Evolutionary conservation across 805 yeast genomes (phyloP), one percentile per base, ranked within the genome.

Genomic region (Candida chilensis): DNA sequence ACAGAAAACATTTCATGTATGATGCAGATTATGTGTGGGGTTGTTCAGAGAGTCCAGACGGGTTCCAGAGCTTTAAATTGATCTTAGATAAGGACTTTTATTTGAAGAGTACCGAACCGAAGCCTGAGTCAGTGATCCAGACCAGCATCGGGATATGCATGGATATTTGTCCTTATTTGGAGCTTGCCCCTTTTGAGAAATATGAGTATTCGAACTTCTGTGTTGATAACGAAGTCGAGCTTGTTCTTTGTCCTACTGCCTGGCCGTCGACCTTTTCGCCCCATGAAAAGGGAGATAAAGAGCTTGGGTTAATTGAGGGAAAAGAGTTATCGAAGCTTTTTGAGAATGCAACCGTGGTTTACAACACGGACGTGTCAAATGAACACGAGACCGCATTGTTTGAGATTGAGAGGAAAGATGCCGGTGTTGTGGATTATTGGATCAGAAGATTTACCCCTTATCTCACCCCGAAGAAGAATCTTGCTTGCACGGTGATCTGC

Each of bases 111-210:
- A n/a, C n/a, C n/a, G n/a, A n/a, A n/a, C n/a, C n/a, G n/a, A n/a
- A n/a, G n/a, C 9, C 35, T 42, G 3, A 26, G 45, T 14, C 42
- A n/a, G 40, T 71, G 5, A 65, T n/a, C n/a, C n/a, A 50, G 20
- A 57, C 80, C 2, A 66, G 77, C 20, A 62, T 88, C 32, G 97
- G 96, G 0, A 86, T 88, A 5, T 88, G 97, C 49, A 88, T 88
- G 96, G 97, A 88, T 54, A 52, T 88, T 37, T 87, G 84, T 48
- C 95, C 96, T 0, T 81, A 83, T 50, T 66, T 82, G 47, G 88
- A 87, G 50, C 61, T 71, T 38, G 86, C 95, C 1, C 87, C 94
- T 1, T 87, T 85, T 53, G 60, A 67, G 21, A 64, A 60, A 16
- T 85, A 70, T 47, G 96, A 88, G 50, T 84, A 82, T 51, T 67